Evolutionary conservation across 352 stramenopile genomes (phyloP).

Genomic region (Peronospora farinosa): DNA sequence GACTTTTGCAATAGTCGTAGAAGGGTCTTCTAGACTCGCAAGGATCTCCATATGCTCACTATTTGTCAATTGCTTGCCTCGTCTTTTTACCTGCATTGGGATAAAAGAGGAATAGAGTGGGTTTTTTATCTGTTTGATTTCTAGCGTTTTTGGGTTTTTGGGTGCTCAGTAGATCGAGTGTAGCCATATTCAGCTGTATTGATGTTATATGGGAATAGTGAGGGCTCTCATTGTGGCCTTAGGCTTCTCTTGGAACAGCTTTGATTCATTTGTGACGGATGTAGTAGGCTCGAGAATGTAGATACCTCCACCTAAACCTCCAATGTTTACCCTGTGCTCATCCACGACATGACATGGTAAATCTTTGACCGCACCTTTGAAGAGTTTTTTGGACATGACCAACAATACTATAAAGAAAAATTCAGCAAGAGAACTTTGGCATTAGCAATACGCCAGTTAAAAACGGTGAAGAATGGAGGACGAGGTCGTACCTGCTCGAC

Average conservation of each 20-base stretch:
- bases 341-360: constrained; percentile 34
- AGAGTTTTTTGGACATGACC: constrained; percentile 76
- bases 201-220: too few relatives aligned
- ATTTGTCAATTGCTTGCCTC: constrained; percentile 59
- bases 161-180: too few relatives aligned
- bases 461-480: neutral
- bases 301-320: constrained; percentile 50
- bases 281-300: constrained; percentile 44
- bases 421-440: neutral
- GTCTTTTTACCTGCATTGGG: neutral
- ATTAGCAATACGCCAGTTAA: neutral
- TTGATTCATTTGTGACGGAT: constrained; percentile 8
- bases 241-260: neutral
- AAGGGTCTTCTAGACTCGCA: constrained; percentile 49
- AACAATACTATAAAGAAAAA: constrained; percentile 39
- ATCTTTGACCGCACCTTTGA: constrained; percentile 44
- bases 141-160: too few relatives aligned
- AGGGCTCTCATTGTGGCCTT: constrained; percentile 8
- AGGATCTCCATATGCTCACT: constrained; percentile 77
- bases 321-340: constrained; percentile 69
- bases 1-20: constrained; percentile 41
- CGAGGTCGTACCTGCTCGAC: constrained; percentile 35
- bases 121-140: neutral
- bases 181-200: too few relatives aligned
- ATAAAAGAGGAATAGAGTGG: neutral